Evolutionary conservation across 257 asterid species (phyloP), one percentile per base, ranked within the genome.

Genomic region (Salvia splendens): DNA sequence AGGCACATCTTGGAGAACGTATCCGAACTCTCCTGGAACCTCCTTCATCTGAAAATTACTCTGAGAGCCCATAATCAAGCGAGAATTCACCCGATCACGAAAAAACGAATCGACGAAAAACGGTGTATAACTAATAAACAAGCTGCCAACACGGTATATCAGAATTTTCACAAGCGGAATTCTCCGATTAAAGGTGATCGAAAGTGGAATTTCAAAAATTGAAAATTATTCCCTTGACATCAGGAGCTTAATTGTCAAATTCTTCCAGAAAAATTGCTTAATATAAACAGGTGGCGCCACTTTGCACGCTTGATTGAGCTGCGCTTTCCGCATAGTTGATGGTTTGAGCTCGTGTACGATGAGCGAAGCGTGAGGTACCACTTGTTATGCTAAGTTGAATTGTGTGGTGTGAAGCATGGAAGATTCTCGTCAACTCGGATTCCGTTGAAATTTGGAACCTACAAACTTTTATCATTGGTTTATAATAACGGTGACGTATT

Each of bases 1-100:
- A 67, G 98, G 98, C 11, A 92, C 98, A 62, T 92, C 98, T 74
- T 92, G 80, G 49, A 92, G 98, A n/a, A 89, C 80, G 71, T 83
- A 92, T 41, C 96, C 97, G 55, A 43, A 78, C 70, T 88, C 82
- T 48, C 97, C 97, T 4, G 53, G 75, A 20, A 74, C 84, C 76
- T 78, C 75, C 80, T 92, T 92, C 96, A 81, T 85, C 83, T 77
- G 77, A 70, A 11, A 63, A 58, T 73, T 64, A 75, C 79, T 80
- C 42, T 75, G 74, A 63, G 80, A 69, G 7, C 70, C 78, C 78
- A 55, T 75, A 15, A 14, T 69, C 28, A 43, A 52, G 70, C 67
- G 10, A 47, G 63, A 75, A 33, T 64, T 64, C n/a, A 17, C 35
- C 42, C 41, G 61, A 64, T 14, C 35, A 74, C 40, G 16, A 50